phyloP scores from a whole-genome alignment of 129 eudicot species.

The Mikania micrantha region DNA sequence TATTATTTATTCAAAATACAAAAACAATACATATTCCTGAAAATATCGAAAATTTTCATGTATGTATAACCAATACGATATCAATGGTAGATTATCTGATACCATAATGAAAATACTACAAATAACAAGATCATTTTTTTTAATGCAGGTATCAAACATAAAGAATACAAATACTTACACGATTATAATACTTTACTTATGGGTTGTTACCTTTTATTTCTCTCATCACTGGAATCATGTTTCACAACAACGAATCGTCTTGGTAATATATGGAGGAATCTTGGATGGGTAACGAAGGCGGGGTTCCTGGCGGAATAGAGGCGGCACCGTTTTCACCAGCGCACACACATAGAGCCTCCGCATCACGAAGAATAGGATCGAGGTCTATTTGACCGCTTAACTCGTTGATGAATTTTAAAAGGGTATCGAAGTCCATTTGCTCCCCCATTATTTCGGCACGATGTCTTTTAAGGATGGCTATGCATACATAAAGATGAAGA shows the following conservation, averaged over 20 bases:
- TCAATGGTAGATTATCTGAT: background rate
- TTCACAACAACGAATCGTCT: slow-evolving; percentile 62
- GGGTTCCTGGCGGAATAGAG: slow-evolving; percentile 96
- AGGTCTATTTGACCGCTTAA: slow-evolving; percentile 81
- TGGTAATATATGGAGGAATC: slow-evolving; percentile 50
- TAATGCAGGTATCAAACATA: background rate
- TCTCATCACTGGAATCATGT: background rate
- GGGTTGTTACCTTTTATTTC: background rate
- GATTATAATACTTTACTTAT: background rate
- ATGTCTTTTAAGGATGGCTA: slow-evolving; percentile 74
- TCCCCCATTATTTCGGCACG: slow-evolving; percentile 87
- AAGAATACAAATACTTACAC: slow-evolving; percentile 10
- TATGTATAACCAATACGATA: no score
- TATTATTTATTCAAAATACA: no score
- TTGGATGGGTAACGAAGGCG: slow-evolving; percentile 71
- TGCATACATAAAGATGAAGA: slow-evolving; percentile 79
- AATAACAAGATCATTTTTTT: background rate
- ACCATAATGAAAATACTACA: background rate
- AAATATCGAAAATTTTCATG: no score
- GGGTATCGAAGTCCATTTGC: slow-evolving; percentile 93
- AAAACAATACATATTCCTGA: no score
- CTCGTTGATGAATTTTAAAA: slow-evolving; percentile 78
- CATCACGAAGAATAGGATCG: slow-evolving; percentile 62
- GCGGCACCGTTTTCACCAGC: slow-evolving; percentile 93
- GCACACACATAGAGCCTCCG: slow-evolving; percentile 81